These are phyloP conservation scores for Pythium diclinum DNA, from an alignment of 352 stramenopile genomes.

Conservation along the genomic window DNA sequence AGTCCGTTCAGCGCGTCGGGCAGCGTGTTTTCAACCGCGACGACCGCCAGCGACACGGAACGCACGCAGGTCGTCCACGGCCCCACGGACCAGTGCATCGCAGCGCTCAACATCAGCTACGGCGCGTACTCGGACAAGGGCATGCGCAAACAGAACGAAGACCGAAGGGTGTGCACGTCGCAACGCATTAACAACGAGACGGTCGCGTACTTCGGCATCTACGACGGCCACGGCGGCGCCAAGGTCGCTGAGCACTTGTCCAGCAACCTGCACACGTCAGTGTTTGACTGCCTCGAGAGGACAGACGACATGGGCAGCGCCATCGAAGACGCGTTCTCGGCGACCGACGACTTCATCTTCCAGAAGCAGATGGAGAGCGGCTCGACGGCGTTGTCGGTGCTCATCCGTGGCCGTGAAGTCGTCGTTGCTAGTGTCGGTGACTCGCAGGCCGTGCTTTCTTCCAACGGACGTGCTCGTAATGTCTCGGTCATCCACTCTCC, in stretches of 20 bases:
- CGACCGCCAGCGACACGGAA: constrained; percentile 70
- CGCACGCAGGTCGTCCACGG: constrained; percentile 56
- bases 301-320: constrained; percentile 26
- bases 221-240: constrained; percentile 75
- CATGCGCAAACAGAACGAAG: constrained; percentile 73
- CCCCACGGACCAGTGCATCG: constrained; percentile 49
- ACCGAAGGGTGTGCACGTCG: constrained; percentile 53
- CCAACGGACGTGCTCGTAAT: constrained; percentile 46
- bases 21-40: constrained; percentile 74
- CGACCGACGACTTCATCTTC: constrained; percentile 75
- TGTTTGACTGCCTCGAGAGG: constrained; percentile 51
- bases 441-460: constrained; percentile 76
- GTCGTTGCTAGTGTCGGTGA: constrained; percentile 74
- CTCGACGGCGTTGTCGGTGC: constrained; percentile 62
- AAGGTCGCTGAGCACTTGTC: constrained; percentile 68
- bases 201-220: constrained; percentile 81
- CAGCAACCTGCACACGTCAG: constrained; percentile 51
- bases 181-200: constrained; percentile 52
- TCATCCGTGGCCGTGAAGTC: constrained; percentile 49
- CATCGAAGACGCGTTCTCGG: constrained; percentile 44
- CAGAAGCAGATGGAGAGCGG: constrained; percentile 65
- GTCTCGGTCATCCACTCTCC: constrained; percentile 74
- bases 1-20: constrained; percentile 47
- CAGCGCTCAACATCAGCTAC: constrained; percentile 54
- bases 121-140: constrained; percentile 74